Evolutionary conservation across 1,139 yeast species (phyloP).

Genomic region (Taiozyma sp.): DNA sequence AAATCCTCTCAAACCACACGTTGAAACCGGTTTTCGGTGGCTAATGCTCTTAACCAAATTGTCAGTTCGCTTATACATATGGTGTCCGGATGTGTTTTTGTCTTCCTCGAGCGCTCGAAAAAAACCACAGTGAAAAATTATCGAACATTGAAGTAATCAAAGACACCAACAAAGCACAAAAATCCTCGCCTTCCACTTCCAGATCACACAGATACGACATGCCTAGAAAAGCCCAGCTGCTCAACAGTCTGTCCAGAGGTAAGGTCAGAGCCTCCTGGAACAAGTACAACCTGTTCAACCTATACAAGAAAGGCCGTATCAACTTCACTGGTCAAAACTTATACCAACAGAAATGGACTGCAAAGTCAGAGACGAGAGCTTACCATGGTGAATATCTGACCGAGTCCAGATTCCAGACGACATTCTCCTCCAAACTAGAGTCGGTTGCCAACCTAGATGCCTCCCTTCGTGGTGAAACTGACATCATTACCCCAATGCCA

Average conservation of each 20-base stretch:
- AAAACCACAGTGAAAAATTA: neutral
- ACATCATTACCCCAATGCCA: constrained; percentile 67
- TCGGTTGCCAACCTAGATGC: constrained; percentile 86
- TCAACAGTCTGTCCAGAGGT: constrained; percentile 61
- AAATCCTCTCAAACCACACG: neutral
- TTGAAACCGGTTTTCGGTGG: neutral
- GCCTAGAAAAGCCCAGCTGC: constrained; percentile 60
- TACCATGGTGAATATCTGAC: constrained; percentile 95
- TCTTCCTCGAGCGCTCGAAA: neutral
- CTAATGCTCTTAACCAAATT: neutral
- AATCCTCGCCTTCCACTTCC: neutral
- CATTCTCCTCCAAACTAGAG: constrained; percentile 69
- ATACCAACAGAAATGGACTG: constrained; percentile 88
- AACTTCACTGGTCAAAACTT: constrained; percentile 54
- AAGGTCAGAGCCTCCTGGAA: constrained; percentile 89
- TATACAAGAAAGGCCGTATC: constrained; percentile 61
- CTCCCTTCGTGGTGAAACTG: constrained; percentile 56
- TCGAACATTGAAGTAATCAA: neutral
- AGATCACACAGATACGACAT: constrained; percentile 25
- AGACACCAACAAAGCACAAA: neutral
- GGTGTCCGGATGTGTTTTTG: constrained; percentile 5
- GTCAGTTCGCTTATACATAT: neutral
- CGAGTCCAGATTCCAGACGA: constrained; percentile 73
- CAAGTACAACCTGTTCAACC: constrained; percentile 85
- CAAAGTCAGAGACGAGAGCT: constrained; percentile 89